Conservation (phyloP, 352 stramenopile genomes). For the Pythium vanterpoolii region DNA sequence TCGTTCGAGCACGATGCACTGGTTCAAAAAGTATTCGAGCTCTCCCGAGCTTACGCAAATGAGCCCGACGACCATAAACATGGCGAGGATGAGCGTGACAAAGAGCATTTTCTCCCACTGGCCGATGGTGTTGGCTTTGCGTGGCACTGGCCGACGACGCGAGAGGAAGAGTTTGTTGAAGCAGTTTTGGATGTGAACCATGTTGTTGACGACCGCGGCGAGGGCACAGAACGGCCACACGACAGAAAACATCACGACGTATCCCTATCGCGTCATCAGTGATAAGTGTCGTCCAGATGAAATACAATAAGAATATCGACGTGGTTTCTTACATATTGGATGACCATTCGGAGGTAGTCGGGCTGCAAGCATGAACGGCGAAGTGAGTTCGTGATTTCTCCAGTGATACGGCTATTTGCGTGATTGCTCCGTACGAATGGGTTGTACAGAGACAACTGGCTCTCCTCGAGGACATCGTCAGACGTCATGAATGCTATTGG, state of each 20-base stretch:
- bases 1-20: slow-evolving; percentile 65
- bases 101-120: slow-evolving; percentile 88
- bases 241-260: slow-evolving; percentile 87
- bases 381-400: background rate
- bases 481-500: slow-evolving; percentile 76
- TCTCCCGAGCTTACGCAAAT: slow-evolving; percentile 84
- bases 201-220: slow-evolving; percentile 73
- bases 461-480: slow-evolving; percentile 81
- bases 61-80: slow-evolving; percentile 81
- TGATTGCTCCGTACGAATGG: slow-evolving; percentile 49
- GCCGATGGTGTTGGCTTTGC: slow-evolving; percentile 81
- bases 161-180: slow-evolving; percentile 82
- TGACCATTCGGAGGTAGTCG: slow-evolving; percentile 85
- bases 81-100: slow-evolving; percentile 74
- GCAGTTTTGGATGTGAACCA: slow-evolving; percentile 80
- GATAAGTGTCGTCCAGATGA: background rate
- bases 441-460: slow-evolving; percentile 76
- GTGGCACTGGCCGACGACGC: slow-evolving; percentile 62
- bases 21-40: slow-evolving; percentile 77
- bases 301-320: background rate
- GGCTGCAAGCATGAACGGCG: slow-evolving; percentile 29
- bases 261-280: slow-evolving; percentile 42
- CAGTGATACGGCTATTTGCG: background rate
- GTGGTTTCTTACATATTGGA: slow-evolving; percentile 67
- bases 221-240: slow-evolving; percentile 85